Conservation (phyloP, 2,329 filamentous ascomycete genomes). For the Exophiala spinifera region DNA sequence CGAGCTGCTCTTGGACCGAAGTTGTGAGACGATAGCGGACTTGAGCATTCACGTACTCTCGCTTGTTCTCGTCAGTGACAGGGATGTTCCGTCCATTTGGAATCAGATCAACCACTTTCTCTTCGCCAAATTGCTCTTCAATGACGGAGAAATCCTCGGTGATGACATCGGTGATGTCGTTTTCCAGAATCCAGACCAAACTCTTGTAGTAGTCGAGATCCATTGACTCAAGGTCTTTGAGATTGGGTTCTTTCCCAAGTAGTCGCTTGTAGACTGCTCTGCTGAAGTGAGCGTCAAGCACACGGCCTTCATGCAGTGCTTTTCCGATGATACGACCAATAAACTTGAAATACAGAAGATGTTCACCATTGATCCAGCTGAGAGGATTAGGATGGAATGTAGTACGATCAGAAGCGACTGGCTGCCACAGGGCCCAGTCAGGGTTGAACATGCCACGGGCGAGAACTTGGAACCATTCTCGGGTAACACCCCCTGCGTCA, state of each 20-base stretch:
- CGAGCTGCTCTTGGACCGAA: constrained; percentile 91
- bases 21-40: constrained; percentile 90
- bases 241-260: constrained; percentile 86
- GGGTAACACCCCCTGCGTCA: constrained; percentile 92
- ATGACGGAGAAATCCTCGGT: constrained; percentile 95
- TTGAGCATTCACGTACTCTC: constrained; percentile 91
- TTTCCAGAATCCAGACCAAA: constrained; percentile 95
- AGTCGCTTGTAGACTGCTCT: constrained; percentile 98
- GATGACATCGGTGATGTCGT: constrained; percentile 97
- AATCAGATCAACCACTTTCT: constrained; percentile 79
- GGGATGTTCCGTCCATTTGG: constrained; percentile 85
- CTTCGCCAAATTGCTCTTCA: constrained; percentile 89
- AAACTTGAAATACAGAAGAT: constrained; percentile 98
- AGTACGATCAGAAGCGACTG: constrained; percentile 93
- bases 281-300: constrained; percentile 98
- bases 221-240: constrained; percentile 99
- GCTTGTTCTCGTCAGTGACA: constrained; percentile 97
- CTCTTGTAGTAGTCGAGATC: constrained; percentile 99
- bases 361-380: constrained; percentile 90
- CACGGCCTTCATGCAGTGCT: constrained; percentile 89
- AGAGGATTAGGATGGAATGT: constrained; percentile 98
- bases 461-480: constrained; percentile 98
- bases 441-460: constrained; percentile 98
- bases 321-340: constrained; percentile 98
- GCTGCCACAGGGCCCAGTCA: constrained; percentile 93